Percentiles rank a stretch among this genome's conserved stretches.
Conservation (phyloP, 2,329 filamentous ascomycete genomes). For the Sordariomycetes sp. region DNA sequence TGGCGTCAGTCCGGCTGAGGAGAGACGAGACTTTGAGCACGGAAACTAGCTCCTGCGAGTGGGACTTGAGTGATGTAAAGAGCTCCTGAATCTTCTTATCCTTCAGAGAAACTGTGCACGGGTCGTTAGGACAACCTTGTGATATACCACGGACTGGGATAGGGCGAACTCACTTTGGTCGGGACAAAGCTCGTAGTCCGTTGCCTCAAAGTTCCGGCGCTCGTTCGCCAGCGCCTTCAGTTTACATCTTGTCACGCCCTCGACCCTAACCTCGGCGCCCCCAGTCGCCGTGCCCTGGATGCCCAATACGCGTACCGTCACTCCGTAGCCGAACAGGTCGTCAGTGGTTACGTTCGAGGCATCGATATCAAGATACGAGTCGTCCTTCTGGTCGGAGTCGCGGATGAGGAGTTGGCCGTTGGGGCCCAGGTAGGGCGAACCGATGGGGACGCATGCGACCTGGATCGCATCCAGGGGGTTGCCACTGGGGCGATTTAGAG, state of each 20-base stretch:
- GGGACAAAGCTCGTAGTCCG: conserved; percentile 50
- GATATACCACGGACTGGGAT: background rate
- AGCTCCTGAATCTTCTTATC: conserved; percentile 54
- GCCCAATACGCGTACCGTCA: conserved; percentile 64
- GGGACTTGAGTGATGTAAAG: conserved; percentile 69
- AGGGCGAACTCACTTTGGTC: conserved; percentile 46
- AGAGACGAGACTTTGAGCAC: conserved; percentile 75
- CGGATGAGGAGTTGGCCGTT: conserved; percentile 67
- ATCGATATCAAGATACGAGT: conserved; percentile 34
- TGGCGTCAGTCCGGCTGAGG: conserved; percentile 54
- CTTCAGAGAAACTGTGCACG: conserved; percentile 8
- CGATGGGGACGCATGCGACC: conserved; percentile 78
- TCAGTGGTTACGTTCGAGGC: conserved; percentile 47
- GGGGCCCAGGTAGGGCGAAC: conserved; percentile 57
- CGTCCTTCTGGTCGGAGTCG: conserved; percentile 30
- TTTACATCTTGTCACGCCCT: conserved; percentile 67
- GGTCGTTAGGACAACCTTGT: background rate
- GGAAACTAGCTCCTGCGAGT: conserved; percentile 76
- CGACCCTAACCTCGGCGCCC: conserved; percentile 74
- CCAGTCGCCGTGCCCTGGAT: conserved; percentile 63
- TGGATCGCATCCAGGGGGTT: conserved; percentile 55
- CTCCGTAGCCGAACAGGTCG: conserved; percentile 74
- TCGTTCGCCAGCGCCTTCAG: conserved; percentile 42
- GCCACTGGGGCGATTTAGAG: conserved; percentile 47
- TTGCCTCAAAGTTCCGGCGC: conserved; percentile 75